Percentiles rank a stretch among this genome's conserved stretches.
phyloP scores from a whole-genome alignment of 306 rosid genomes.

The Begonia loranthoides region DNA sequence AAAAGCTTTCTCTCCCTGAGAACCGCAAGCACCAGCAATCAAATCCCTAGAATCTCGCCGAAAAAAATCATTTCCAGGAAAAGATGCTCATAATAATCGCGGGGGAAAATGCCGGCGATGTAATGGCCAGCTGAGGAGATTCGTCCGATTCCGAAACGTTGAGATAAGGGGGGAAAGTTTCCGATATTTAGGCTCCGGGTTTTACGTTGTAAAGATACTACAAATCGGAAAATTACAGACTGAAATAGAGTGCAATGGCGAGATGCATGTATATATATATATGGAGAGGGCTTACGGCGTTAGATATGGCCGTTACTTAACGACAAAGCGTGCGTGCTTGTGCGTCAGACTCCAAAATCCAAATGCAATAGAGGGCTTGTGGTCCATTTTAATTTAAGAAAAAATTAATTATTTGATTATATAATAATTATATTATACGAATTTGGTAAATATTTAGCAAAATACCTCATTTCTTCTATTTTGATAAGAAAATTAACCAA shows the following conservation, averaged over 20 bases:
- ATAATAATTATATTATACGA: too few relatives aligned
- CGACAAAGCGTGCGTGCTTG: too few relatives aligned
- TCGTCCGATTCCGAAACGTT: conserved; percentile 10
- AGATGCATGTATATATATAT: conserved; percentile 38
- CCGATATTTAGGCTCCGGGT: conserved; percentile 12
- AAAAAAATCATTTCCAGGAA: conserved; percentile 1
- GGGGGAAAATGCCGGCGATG: conserved; percentile 10
- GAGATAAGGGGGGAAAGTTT: conserved; percentile 4
- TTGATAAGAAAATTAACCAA: too few relatives aligned
- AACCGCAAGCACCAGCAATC: conserved; percentile 8
- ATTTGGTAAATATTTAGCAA: too few relatives aligned
- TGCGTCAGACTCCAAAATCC: too few relatives aligned
- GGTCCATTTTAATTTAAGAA: too few relatives aligned
- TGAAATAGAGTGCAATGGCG: conserved; percentile 4
- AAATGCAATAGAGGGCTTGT: too few relatives aligned
- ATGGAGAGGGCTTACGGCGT: conserved; percentile 29
- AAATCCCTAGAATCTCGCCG: conserved; percentile 10
- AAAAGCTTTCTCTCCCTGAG: not conserved
- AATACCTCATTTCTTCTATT: too few relatives aligned
- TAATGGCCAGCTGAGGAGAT: conserved; percentile 3
- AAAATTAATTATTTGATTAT: too few relatives aligned
- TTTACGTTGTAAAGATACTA: conserved; percentile 8
- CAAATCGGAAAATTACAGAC: conserved; percentile 19
- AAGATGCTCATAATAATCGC: conserved; percentile 5
- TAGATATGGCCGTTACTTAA: conserved; percentile 13